These are phyloP conservation scores for Aspergillus aculeatinus DNA, from an alignment of 2,329 filamentous ascomycete species.

Conservation along the genomic window DNA sequence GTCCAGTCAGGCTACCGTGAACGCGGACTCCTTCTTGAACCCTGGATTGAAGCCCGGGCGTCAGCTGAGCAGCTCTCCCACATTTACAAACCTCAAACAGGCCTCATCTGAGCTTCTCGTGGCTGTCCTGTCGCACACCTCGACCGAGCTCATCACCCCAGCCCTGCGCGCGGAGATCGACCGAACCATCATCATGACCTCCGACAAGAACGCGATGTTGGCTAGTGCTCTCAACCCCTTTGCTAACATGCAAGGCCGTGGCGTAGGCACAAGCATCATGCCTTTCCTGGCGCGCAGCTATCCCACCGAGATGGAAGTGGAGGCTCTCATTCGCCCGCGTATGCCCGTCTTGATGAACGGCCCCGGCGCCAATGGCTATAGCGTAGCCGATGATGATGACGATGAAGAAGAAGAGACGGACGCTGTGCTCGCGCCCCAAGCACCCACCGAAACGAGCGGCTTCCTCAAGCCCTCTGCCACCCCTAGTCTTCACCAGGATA, in stretches of 20 bases:
- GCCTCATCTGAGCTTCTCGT: conserved; percentile 65
- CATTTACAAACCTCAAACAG: conserved; percentile 47
- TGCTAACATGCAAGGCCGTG: conserved; percentile 60
- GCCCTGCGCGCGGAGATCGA: conserved; percentile 74
- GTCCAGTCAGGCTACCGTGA: conserved; percentile 43
- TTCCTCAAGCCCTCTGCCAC: conserved; percentile 27
- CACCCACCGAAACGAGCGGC: conserved; percentile 18
- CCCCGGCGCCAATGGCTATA: conserved; percentile 26
- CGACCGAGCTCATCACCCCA: conserved; percentile 66
- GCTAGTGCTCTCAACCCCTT: conserved; percentile 80
- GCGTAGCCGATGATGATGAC: conserved; percentile 27
- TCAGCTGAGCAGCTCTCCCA: conserved; percentile 18
- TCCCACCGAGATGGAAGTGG: conserved; percentile 63
- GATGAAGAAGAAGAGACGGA: conserved; percentile 33
- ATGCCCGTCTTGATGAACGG: conserved; percentile 47
- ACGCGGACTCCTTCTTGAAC: conserved; percentile 71
- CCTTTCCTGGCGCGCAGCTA: conserved; percentile 73
- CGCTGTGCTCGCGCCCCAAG: conserved; percentile 13
- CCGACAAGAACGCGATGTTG: conserved; percentile 70
- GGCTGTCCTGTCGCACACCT: conserved; percentile 61
- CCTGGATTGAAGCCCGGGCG: conserved; percentile 37
- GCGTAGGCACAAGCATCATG: conserved; percentile 69
- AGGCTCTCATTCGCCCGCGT: conserved; percentile 62
- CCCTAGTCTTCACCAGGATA: conserved; percentile 14
- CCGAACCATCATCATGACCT: conserved; percentile 72